These are phyloP conservation scores for Magnaporthales sp. DNA, from an alignment of 2,329 filamentous ascomycete species.

Conservation along the genomic window DNA sequence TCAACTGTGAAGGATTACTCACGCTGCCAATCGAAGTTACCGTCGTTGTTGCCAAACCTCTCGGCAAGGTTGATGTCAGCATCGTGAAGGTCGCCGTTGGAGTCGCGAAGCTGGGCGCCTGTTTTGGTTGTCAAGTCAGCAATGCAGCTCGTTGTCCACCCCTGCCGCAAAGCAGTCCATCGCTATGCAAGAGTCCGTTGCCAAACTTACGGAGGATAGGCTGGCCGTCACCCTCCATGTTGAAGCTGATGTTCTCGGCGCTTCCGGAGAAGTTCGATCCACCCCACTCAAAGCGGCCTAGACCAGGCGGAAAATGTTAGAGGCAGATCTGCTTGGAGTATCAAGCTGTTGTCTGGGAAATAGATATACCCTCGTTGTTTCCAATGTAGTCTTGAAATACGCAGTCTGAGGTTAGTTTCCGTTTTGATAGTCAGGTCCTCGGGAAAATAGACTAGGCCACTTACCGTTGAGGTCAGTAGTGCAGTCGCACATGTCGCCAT, in stretches of 20 bases:
- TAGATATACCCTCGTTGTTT: constrained; percentile 2
- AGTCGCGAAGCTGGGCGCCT: constrained; percentile 29
- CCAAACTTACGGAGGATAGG: constrained; percentile 36
- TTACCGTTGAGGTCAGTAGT: constrained; percentile 1
- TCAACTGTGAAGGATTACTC: constrained; percentile 7
- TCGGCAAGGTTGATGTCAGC: constrained; percentile 47
- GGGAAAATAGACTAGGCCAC: neutral
- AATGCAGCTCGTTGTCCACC: neutral
- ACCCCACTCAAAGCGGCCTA: constrained; percentile 36
- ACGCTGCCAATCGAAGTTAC: constrained; percentile 31
- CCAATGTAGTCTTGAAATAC: neutral
- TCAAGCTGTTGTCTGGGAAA: neutral
- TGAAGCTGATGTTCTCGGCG: constrained; percentile 36
- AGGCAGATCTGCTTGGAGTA: neutral
- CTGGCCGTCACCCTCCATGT: constrained; percentile 37
- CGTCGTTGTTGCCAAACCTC: constrained; percentile 43
- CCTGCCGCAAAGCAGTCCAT: neutral
- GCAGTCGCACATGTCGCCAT: neutral
- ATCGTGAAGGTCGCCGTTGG: constrained; percentile 29
- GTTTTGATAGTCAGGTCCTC: neutral
- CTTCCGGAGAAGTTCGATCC: constrained; percentile 33
- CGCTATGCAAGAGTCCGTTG: neutral
- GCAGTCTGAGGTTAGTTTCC: neutral
- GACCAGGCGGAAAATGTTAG: neutral
- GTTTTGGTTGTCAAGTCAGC: neutral